phyloP scores from a whole-genome alignment of 345 rosid genomes.

The Turritis glabra region DNA sequence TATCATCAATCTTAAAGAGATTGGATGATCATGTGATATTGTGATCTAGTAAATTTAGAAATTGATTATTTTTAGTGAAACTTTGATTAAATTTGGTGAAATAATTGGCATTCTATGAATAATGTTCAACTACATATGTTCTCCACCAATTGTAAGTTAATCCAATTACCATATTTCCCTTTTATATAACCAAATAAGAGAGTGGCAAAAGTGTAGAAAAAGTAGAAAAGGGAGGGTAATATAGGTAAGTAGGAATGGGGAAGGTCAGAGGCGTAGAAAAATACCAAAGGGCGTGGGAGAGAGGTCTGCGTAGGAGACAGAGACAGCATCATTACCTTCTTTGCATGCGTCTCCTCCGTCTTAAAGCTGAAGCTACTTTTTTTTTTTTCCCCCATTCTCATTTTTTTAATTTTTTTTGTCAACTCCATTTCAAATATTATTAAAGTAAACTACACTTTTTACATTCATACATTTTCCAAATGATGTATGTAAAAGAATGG shows the following conservation, averaged over 20 bases:
- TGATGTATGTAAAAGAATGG: neutral
- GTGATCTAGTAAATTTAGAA: too few species aligned
- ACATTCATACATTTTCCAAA: neutral
- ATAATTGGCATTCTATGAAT: too few species aligned
- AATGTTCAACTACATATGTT: too few species aligned
- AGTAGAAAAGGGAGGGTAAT: neutral
- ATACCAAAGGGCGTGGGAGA: conserved; percentile 46
- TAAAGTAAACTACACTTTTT: neutral
- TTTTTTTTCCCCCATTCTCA: conserved; percentile 1
- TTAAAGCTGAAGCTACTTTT: conserved; percentile 48
- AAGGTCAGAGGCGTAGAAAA: conserved; percentile 46
- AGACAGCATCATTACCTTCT: conserved; percentile 71
- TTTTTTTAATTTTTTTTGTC: neutral
- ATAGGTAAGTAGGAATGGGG: conserved; percentile 2
- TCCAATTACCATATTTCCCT: neutral
- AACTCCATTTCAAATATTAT: too few species aligned
- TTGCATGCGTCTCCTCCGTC: conserved; percentile 86
- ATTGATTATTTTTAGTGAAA: too few species aligned
- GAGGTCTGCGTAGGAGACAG: conserved; percentile 62
- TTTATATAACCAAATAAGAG: neutral
- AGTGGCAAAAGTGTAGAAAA: conserved; percentile 32
- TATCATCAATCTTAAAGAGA: too few species aligned
- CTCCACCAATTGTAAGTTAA: too few species aligned
- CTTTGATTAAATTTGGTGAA: too few species aligned
- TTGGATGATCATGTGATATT: too few species aligned